Evolutionary conservation across 2,329 filamentous ascomycete genomes (phyloP), one percentile per base, ranked within the genome.

Genomic region (Polychaeton citri): DNA sequence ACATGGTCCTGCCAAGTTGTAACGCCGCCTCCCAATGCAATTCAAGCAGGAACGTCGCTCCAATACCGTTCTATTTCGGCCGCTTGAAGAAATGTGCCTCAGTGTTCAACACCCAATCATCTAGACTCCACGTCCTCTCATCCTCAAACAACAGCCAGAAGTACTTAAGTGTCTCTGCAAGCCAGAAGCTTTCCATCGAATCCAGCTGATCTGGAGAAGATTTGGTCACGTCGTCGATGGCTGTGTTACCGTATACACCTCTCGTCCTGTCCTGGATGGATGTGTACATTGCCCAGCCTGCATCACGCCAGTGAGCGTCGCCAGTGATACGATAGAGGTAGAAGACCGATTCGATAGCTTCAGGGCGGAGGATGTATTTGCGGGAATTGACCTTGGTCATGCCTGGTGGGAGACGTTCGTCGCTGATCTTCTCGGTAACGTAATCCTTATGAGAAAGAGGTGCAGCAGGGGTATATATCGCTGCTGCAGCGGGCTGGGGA

Each of bases 241-340:
- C 82, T 8, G 74, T 78, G 60, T 85, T 76, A 6, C 76, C 84
- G 33, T 71, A 68, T 9, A 74, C 61, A 0, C 81, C 79, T 24
- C 66, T 63, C 2, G 83, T 86, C 20, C 74, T 68, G 21, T 68
- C 68, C 38, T 80, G 66, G 34, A 90, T 75, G 15, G 79, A 68
- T 43, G 76, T 62, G 54, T 85, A 94, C 83, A 94, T 92, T 34
- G 67, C 65, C 86, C 86, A 94, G 12, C 83, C 87, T 45, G 80
- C 79, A 19, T 92, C 83, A 54, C 80, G 79, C 69, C 83, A 85
- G 4, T 60, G 58, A 1, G 68, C 60, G 44, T 90, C 80, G 33
- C 84, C 86, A 0, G 84, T 92, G 58, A 92, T 84, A 52, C 86
- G 81, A 62, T 92, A 90, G 66, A 92, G 79, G 61, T 87, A 82